Conservation (phyloP, 2,329 filamentous ascomycete species). For the Ampelomyces quisqualis region DNA sequence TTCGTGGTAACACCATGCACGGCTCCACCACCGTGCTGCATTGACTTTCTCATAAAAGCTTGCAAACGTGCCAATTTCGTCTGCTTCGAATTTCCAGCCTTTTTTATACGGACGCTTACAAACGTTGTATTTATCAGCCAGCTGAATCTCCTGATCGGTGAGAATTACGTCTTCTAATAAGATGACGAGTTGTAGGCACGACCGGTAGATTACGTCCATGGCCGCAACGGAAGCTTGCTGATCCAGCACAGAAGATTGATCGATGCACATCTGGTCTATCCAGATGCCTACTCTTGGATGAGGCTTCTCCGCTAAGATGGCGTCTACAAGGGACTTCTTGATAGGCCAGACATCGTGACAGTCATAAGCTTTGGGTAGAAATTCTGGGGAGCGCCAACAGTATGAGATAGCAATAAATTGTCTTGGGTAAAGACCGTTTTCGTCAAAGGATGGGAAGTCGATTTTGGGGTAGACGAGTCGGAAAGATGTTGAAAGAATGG, state of each 20-base stretch:
- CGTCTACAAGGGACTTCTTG: constrained; percentile 17
- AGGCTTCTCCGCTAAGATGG: constrained; percentile 15
- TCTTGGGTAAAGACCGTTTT: constrained; percentile 12
- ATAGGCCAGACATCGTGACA: constrained; percentile 16
- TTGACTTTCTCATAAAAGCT: constrained; percentile 12
- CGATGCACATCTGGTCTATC: constrained; percentile 23
- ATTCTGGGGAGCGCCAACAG: constrained; percentile 17
- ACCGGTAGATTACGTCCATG: constrained; percentile 23
- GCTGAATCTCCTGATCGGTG: constrained; percentile 4
- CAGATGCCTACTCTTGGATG: constrained; percentile 18
- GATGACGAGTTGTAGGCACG: constrained; percentile 12
- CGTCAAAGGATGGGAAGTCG: constrained; percentile 6
- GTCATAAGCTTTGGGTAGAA: constrained; percentile 7
- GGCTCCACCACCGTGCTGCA: constrained; percentile 14
- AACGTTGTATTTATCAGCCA: constrained; percentile 6
- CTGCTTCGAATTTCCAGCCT: neutral
- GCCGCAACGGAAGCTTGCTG: constrained; percentile 17
- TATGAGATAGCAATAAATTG: constrained; percentile 22
- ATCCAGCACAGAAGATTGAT: constrained; percentile 8
- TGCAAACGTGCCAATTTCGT: neutral
- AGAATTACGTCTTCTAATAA: constrained; percentile 18
- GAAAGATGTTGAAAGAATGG: constrained; percentile 15
- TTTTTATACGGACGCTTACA: neutral
- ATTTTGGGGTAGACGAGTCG: constrained; percentile 15
- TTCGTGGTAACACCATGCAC: constrained; percentile 22